Evolutionary conservation across 768 basidiomycete species (phyloP).

Genomic region (Pleurotus cornucopiae): DNA sequence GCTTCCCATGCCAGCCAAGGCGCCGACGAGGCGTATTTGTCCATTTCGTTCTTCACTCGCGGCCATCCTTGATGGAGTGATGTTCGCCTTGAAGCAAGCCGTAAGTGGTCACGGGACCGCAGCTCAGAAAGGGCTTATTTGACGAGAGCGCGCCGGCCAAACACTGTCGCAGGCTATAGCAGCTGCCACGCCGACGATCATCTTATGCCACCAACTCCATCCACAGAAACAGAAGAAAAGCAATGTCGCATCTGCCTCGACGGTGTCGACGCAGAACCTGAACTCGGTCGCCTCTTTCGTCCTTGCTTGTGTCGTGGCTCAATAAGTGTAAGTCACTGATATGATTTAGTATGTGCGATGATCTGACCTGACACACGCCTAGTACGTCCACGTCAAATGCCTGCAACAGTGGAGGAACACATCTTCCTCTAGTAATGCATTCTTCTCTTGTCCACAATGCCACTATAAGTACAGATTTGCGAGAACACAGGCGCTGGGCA

Average conservation of each 20-base stretch:
- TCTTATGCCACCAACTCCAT: not conserved
- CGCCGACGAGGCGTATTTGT: constrained; percentile 49
- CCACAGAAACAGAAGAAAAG: constrained; percentile 39
- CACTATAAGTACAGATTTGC: constrained; percentile 74
- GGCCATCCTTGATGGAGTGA: not conserved
- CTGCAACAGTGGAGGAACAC: constrained; percentile 70
- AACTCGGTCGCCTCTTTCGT: constrained; percentile 73
- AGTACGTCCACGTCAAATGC: constrained; percentile 82
- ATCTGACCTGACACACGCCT: constrained; percentile 13
- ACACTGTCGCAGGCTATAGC: not conserved
- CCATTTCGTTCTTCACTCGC: constrained; percentile 15
- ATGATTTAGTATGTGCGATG: not conserved
- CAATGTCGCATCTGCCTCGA: constrained; percentile 87
- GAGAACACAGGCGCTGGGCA: constrained; percentile 62
- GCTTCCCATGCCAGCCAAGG: constrained; percentile 57
- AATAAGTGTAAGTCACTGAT: constrained; percentile 45
- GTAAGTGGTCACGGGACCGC: not conserved
- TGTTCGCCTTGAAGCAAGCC: not conserved
- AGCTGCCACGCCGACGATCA: not conserved
- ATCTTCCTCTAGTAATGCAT: constrained; percentile 59
- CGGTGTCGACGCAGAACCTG: constrained; percentile 51
- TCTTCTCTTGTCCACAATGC: constrained; percentile 80
- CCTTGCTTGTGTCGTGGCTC: constrained; percentile 81
- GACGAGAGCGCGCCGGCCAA: not conserved
- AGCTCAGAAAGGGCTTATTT: not conserved